These are phyloP conservation scores for Kwoniella pini DNA, from an alignment of 768 basidiomycete genomes.

Conservation along the genomic window DNA sequence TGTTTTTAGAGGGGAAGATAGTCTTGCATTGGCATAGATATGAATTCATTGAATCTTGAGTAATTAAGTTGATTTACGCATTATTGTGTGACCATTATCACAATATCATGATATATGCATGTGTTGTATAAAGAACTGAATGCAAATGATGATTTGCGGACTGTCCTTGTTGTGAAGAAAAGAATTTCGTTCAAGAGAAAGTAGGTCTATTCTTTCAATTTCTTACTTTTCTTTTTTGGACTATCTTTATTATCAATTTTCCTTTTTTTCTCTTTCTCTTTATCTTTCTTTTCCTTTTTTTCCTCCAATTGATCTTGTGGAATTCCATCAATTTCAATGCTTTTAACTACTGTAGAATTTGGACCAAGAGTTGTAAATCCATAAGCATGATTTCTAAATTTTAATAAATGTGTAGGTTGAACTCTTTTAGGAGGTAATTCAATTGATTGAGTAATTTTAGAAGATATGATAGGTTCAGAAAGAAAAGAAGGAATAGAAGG, in stretches of 20 bases:
- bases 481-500: conserved; percentile 32
- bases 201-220: conserved; percentile 21
- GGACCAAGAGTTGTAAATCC: conserved; percentile 43
- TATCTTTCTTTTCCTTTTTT: conserved; percentile 5
- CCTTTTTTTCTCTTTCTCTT: conserved; percentile 9
- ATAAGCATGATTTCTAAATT: conserved; percentile 50
- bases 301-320: background rate
- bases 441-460: conserved; percentile 2
- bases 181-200: no score
- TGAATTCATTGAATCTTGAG: no score
- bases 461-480: conserved; percentile 11
- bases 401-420: conserved; percentile 47
- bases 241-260: conserved; percentile 29
- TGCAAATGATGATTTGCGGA: background rate
- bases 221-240: conserved; percentile 35
- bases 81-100: conserved; percentile 7
- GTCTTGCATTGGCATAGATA: conserved; percentile 38
- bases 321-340: background rate
- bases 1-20: conserved; percentile 41
- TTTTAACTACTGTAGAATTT: background rate
- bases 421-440: conserved; percentile 28
- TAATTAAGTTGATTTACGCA: no score
- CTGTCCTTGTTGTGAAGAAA: no score
- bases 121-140: background rate
- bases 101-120: background rate